These are phyloP conservation scores for Lentinula aciculospora DNA, from an alignment of 768 basidiomycete genomes.

Conservation along the genomic window DNA sequence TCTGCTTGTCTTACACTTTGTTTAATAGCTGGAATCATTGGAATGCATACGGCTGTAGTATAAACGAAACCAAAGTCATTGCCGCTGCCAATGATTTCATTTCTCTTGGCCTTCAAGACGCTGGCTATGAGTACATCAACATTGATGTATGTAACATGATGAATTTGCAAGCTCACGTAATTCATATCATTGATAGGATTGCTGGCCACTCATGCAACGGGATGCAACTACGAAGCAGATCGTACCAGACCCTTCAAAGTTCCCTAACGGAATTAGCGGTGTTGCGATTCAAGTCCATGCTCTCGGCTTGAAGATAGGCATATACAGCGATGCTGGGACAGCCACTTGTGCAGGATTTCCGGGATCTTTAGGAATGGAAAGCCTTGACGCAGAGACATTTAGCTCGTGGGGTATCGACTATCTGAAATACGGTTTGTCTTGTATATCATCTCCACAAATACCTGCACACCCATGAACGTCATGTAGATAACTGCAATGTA, in stretches of 20 bases:
- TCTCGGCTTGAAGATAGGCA: neutral
- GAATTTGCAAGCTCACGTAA: neutral
- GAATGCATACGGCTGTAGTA: slow-evolving; percentile 45
- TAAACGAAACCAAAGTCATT: slow-evolving; percentile 38
- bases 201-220: slow-evolving; percentile 38
- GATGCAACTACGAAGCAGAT: slow-evolving; percentile 35
- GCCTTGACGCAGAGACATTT: slow-evolving; percentile 46
- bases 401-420: slow-evolving; percentile 52
- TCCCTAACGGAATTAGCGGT: slow-evolving; percentile 44
- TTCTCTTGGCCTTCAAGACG: slow-evolving; percentile 40
- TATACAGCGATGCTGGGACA: slow-evolving; percentile 44
- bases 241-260: slow-evolving; percentile 45
- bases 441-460: neutral
- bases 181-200: slow-evolving; percentile 29
- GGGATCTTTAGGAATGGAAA: slow-evolving; percentile 48
- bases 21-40: slow-evolving; percentile 43
- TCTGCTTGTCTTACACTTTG: neutral
- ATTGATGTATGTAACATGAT: slow-evolving; percentile 35
- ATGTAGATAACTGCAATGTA: slow-evolving; percentile 48
- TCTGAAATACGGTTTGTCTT: slow-evolving; percentile 45
- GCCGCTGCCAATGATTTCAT: slow-evolving; percentile 41
- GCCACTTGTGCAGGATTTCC: slow-evolving; percentile 49
- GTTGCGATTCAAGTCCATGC: slow-evolving; percentile 27
- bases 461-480: neutral
- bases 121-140: slow-evolving; percentile 47